phyloP scores from a whole-genome alignment of 257 asterid genomes.

The Solanum pinnatisectum region DNA sequence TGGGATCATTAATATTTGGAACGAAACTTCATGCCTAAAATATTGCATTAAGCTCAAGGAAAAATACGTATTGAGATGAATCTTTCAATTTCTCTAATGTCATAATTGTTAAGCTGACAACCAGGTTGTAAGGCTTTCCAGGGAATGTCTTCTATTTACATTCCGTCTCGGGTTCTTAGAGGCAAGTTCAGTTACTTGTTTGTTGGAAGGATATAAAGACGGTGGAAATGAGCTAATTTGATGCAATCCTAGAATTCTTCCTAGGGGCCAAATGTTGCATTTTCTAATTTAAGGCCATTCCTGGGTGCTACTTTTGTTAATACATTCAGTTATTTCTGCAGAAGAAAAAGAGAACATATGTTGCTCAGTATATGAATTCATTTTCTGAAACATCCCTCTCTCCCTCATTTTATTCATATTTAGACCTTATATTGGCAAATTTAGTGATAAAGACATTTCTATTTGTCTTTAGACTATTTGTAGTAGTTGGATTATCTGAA shows the following conservation, averaged over 20 bases:
- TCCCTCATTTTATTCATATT: not conserved
- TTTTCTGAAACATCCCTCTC: not conserved
- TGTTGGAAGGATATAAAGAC: not conserved
- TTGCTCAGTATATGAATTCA: not conserved
- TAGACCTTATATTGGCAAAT: not conserved
- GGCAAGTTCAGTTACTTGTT: not conserved
- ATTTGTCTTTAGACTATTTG: not conserved
- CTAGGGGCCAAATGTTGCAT: not conserved
- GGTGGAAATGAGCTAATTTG: not conserved
- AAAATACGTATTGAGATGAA: not conserved
- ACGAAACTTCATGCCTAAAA: not conserved
- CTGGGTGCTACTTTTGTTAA: not conserved
- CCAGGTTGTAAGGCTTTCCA: not conserved
- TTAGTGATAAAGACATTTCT: not conserved
- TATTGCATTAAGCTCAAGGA: not conserved
- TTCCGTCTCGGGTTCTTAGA: not conserved
- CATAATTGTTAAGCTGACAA: not conserved
- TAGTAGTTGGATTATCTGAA: not conserved
- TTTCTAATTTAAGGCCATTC: not conserved
- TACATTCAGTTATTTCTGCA: not conserved
- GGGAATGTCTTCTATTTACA: not conserved
- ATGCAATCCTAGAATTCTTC: not conserved
- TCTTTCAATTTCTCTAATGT: not conserved
- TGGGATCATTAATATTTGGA: no score
- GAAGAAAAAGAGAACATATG: not conserved